These are phyloP conservation scores for Glycine tomentella DNA, from an alignment of 306 rosid species.

Conservation along the genomic window DNA sequence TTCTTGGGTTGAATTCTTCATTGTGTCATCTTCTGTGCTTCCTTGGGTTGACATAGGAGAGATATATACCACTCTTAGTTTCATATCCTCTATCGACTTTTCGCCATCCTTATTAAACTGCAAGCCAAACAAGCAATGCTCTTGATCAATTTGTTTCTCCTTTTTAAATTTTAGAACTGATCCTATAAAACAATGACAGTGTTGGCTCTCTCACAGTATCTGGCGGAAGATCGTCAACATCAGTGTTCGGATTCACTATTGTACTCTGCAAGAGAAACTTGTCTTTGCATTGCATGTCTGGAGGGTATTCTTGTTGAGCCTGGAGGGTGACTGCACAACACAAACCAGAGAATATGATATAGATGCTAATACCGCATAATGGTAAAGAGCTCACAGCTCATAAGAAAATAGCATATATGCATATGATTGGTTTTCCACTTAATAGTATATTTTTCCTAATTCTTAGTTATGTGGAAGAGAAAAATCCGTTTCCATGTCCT, in stretches of 20 bases:
- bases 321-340: slow-evolving; percentile 86
- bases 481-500: not conserved
- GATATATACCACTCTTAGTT: too few species aligned
- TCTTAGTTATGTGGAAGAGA: not conserved
- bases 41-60: too few species aligned
- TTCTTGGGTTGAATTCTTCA: too few species aligned
- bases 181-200: slow-evolving; percentile 28
- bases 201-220: slow-evolving; percentile 68
- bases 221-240: slow-evolving; percentile 78
- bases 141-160: slow-evolving; percentile 10
- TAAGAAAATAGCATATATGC: slow-evolving; percentile 8
- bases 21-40: too few species aligned
- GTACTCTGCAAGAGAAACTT: slow-evolving; percentile 96
- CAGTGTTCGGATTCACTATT: slow-evolving; percentile 68
- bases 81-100: too few species aligned
- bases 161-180: not conserved
- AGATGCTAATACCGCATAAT: too few species aligned
- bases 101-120: too few species aligned
- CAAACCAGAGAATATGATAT: too few species aligned
- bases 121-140: too few species aligned
- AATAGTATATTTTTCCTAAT: not conserved
- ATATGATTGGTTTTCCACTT: slow-evolving; percentile 33
- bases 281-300: slow-evolving; percentile 85
- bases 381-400: not conserved
- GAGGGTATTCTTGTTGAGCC: slow-evolving; percentile 86